Evolutionary conservation across 768 basidiomycete genomes (phyloP), one percentile per base, ranked within the genome.

Genomic region (Mycena filopes): DNA sequence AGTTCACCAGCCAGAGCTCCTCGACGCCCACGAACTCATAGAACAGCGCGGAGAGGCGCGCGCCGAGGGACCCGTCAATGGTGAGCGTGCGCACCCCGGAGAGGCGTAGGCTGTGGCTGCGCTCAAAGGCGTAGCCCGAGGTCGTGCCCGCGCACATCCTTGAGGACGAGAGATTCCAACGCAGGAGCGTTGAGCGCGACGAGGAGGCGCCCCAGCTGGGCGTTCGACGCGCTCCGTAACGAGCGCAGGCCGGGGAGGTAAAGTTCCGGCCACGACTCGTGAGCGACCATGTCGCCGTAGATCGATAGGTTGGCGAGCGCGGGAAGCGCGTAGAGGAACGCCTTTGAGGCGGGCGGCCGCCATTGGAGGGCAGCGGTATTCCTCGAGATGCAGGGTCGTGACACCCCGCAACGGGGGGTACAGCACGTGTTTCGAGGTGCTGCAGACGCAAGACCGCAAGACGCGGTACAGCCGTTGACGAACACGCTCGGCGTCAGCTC

Each of bases 301-400:
- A 78, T 66, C 16, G 77, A 75, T 25, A 80, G 73, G 55, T 80
- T 72, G 10, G 63, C 77, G 49, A 81, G 72, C 29, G 74, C 74
- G 55, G 80, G 76, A 20, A 81, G 74, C 42, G 72, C 72, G 46
- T 69, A 60, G 0, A 77, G 72, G 46, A 78, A 73, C 18, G 70
- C 72, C n/a, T 43, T 56, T 70, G 25, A 80, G 63, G 48, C 75
- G 73, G 40, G 36, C 18, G n/a, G n/a, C 41, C 33, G 41, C 33
- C 50, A 74, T 79, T 36, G 76, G 75, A 40, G 60, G 42, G 51
- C 60, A 54, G 12, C 25, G 55, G 41, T 73, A 57, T 31, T 75
- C 78, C 67, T 79, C 79, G 21, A 79, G 72, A 59, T 80, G 78
- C 13, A 79, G 76, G 1, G 72, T 76, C n/a, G 69, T 71, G 53